These are phyloP conservation scores for Truncatella angustata DNA, from an alignment of 2,329 filamentous ascomycete species.

Conservation along the genomic window DNA sequence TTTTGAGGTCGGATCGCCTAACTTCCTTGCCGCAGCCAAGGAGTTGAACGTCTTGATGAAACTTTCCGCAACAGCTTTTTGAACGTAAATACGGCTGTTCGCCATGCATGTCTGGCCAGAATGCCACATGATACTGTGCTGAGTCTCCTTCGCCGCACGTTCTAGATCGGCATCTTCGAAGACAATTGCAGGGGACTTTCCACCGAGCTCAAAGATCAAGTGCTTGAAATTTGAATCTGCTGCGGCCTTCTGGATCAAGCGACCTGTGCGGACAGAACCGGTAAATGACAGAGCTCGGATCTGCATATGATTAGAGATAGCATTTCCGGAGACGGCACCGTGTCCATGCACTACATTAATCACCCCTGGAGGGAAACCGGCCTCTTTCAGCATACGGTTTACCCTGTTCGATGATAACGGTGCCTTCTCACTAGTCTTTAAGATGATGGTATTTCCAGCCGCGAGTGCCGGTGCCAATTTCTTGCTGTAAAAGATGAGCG, in stretches of 20 bases:
- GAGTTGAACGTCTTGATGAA: slow-evolving; percentile 60
- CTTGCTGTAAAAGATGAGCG: slow-evolving; percentile 73
- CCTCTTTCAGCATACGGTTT: slow-evolving; percentile 65
- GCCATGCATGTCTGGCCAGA: slow-evolving; percentile 61
- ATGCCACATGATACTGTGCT: slow-evolving; percentile 46
- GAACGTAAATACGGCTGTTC: slow-evolving; percentile 57
- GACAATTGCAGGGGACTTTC: slow-evolving; percentile 63
- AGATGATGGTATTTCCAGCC: slow-evolving; percentile 61
- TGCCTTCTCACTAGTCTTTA: slow-evolving; percentile 66
- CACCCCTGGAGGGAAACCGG: slow-evolving; percentile 74
- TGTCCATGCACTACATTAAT: slow-evolving; percentile 70
- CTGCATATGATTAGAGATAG: slow-evolving; percentile 64
- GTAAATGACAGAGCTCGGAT: slow-evolving; percentile 78
- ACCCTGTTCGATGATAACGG: slow-evolving; percentile 62
- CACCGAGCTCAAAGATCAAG: slow-evolving; percentile 65
- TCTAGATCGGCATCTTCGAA: slow-evolving; percentile 66
- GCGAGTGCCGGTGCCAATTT: slow-evolving; percentile 71
- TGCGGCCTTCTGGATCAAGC: slow-evolving; percentile 71
- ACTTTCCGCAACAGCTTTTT: slow-evolving; percentile 45
- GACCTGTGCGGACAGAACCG: slow-evolving; percentile 68
- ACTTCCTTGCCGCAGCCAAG: slow-evolving; percentile 38
- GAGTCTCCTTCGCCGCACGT: slow-evolving; percentile 55
- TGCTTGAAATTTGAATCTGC: slow-evolving; percentile 63
- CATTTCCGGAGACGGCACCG: slow-evolving; percentile 63
- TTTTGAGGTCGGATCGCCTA: slow-evolving; percentile 33